These are phyloP conservation scores for Penicillium sp. DNA, from an alignment of 2,329 filamentous ascomycete genomes.

Conservation along the genomic window DNA sequence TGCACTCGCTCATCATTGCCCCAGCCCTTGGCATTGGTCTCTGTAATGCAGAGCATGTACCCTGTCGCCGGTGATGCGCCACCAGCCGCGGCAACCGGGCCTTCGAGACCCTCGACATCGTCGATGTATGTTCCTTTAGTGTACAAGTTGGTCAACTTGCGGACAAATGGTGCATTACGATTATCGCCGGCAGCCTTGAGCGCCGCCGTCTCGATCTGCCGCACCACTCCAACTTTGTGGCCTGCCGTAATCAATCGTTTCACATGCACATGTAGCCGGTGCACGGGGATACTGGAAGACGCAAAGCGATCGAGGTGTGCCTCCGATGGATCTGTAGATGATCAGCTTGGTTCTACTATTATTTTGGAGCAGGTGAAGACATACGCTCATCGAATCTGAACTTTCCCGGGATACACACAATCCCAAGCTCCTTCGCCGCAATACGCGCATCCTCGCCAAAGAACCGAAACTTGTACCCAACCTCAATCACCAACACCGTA, in stretches of 20 bases:
- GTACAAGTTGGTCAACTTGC: slow-evolving; percentile 94
- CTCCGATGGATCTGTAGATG: slow-evolving; percentile 73
- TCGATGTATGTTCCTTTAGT: slow-evolving; percentile 98
- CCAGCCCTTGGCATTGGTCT: slow-evolving; percentile 76
- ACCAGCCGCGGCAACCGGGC: slow-evolving; percentile 61
- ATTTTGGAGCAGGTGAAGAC: slow-evolving; percentile 34
- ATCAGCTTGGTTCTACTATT: slow-evolving; percentile 27
- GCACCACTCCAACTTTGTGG: slow-evolving; percentile 93
- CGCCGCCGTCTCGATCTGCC: slow-evolving; percentile 93
- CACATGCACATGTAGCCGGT: slow-evolving; percentile 88
- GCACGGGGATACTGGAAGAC: slow-evolving; percentile 92
- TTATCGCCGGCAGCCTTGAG: slow-evolving; percentile 96
- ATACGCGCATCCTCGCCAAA: slow-evolving; percentile 92
- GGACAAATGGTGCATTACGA: slow-evolving; percentile 86
- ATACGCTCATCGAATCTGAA: slow-evolving; percentile 87
- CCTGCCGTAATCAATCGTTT: slow-evolving; percentile 91
- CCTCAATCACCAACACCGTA: slow-evolving; percentile 88
- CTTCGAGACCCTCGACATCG: slow-evolving; percentile 80
- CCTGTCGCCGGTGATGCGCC: slow-evolving; percentile 68
- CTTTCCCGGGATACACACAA: slow-evolving; percentile 96
- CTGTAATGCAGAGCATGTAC: slow-evolving; percentile 92
- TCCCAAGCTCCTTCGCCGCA: slow-evolving; percentile 88
- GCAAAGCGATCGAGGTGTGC: slow-evolving; percentile 91
- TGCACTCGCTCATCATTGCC: slow-evolving; percentile 93
- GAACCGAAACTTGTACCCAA: slow-evolving; percentile 97